phyloP scores from a whole-genome alignment of 1,139 yeast genomes.

The Arxiozyma bovina region DNA sequence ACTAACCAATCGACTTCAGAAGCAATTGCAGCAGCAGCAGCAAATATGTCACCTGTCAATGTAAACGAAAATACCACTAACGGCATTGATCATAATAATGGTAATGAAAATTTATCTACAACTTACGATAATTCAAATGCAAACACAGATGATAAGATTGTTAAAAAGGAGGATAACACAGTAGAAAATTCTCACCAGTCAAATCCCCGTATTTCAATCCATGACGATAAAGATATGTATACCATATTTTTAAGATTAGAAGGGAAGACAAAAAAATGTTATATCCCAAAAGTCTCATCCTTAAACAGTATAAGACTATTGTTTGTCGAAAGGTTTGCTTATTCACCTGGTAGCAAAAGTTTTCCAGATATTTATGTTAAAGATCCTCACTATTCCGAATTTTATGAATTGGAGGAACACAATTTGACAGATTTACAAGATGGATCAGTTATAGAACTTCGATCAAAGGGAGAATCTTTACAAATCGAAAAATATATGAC shows the following conservation, averaged over 20 bases:
- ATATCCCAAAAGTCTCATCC: conserved; percentile 43
- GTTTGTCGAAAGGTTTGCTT: conserved; percentile 82
- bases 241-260: conserved; percentile 49
- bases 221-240: conserved; percentile 8
- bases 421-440: conserved; percentile 48
- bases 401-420: conserved; percentile 75
- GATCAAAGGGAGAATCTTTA: conserved; percentile 1
- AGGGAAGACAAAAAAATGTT: conserved; percentile 54
- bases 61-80: background rate
- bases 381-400: conserved; percentile 50
- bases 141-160: background rate
- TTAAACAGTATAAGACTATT: conserved; percentile 60
- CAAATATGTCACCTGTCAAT: conserved; percentile 12
- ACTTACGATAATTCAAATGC: background rate
- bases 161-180: background rate
- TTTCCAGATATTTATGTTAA: conserved; percentile 79
- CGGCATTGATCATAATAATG: background rate
- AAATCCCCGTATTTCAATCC: background rate
- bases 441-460: conserved; percentile 46
- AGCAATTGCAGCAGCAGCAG: conserved; percentile 30
- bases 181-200: background rate
- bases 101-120: background rate
- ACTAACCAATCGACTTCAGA: conserved; percentile 39
- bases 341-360: conserved; percentile 58
- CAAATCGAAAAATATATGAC: conserved; percentile 14